Base-by-base conservation (phyloP, 2,329 filamentous ascomycete species). In the Diaporthe destruens region DNA sequence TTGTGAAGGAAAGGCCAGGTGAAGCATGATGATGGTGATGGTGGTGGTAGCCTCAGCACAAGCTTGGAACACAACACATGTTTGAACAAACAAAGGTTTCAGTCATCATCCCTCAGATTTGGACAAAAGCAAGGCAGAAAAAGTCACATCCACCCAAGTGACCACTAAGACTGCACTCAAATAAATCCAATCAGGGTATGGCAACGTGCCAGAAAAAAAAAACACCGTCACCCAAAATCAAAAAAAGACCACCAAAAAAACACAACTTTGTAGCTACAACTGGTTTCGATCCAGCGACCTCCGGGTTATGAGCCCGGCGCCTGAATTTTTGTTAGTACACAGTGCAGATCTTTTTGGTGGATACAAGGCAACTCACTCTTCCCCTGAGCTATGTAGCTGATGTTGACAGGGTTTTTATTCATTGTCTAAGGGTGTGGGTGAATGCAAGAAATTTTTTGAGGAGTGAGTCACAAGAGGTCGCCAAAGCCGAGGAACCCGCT, bases 301-400 rank as follows among this genome's bases (percentile, higher is more conserved):
- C 72, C 72, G 72, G 57, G 72, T 73, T 73, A 73, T 73, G 72
- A 73, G 72, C 72, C 55, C 72, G 72, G 61, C 72, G 72, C 56
- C 56, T 59, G 42, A 16, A 2, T 42, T 20, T 20, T 59, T 59
- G 36, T 59, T 59, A 59, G 56, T 34, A 4, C 8, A 8, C 7
- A 12, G 6, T 42, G 12, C 42, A 47, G 16, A 20, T 16, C 18
- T 14, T 14, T 12, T 12, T 2, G 12, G 1, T 44, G 16, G 42
- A 47, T 29, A 47, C 6, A 7, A 47, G 4, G 44, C 16, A n/a
- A 59, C 56, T 59, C 36, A 59, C 72, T 73, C 72, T 73, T 68
- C 69, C 69, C 54, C 72, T 71, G 72, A 73, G 72, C 72, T 73
- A 73, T 51, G 54, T 55, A 73, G 72, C 72, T 71, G 51, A 23